Conservation (phyloP, 2,329 filamentous ascomycete species). For the Madurella mycetomatis region DNA sequence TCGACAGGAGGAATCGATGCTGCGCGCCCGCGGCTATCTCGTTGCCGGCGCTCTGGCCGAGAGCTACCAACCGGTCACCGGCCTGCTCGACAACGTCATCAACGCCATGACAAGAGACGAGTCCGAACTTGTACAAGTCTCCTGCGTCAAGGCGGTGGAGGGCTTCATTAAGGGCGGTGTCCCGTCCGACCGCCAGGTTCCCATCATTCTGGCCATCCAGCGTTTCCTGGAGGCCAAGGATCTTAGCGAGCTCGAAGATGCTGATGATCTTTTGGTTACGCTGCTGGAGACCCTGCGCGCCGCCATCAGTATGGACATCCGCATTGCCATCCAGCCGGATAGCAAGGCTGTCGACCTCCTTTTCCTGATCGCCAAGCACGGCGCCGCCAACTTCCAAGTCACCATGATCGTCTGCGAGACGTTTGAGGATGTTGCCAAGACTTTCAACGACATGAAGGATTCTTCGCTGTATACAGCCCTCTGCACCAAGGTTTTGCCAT, state of each 20-base stretch:
- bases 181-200: slow-evolving; percentile 52
- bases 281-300: slow-evolving; percentile 81
- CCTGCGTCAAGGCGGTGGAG: slow-evolving; percentile 84
- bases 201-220: slow-evolving; percentile 58
- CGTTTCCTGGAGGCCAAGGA: slow-evolving; percentile 78
- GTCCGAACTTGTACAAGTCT: slow-evolving; percentile 85
- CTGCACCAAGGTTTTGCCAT: slow-evolving; percentile 81
- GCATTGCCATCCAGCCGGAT: slow-evolving; percentile 66
- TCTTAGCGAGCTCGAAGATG: slow-evolving; percentile 75
- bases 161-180: slow-evolving; percentile 53
- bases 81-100: slow-evolving; percentile 68
- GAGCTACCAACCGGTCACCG: slow-evolving; percentile 59
- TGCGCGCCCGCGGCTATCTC: slow-evolving; percentile 82
- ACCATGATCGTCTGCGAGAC: slow-evolving; percentile 83
- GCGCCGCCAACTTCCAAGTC: slow-evolving; percentile 85
- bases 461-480: slow-evolving; percentile 69
- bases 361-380: slow-evolving; percentile 84
- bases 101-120: slow-evolving; percentile 69
- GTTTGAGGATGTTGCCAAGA: slow-evolving; percentile 79
- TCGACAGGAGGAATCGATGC: slow-evolving; percentile 64
- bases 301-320: slow-evolving; percentile 74
- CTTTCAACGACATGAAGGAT: slow-evolving; percentile 50
- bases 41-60: slow-evolving; percentile 76
- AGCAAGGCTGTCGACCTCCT: slow-evolving; percentile 75
- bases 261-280: slow-evolving; percentile 87